These are phyloP conservation scores for Ascochyta pisi DNA, from an alignment of 2,329 filamentous ascomycete genomes.

Conservation along the genomic window DNA sequence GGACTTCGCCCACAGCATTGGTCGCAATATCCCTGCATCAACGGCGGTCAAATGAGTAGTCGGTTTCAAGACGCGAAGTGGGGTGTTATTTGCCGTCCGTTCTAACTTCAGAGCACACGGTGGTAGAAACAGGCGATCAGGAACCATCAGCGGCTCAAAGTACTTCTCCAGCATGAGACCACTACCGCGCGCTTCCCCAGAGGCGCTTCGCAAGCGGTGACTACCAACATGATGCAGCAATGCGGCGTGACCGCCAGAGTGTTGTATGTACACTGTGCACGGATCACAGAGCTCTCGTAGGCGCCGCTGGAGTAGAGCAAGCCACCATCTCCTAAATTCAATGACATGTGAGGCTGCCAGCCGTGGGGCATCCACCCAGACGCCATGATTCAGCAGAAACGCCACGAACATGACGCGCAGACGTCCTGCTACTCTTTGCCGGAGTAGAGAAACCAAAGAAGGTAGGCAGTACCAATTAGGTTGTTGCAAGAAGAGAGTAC, in stretches of 20 bases:
- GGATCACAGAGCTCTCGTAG: neutral
- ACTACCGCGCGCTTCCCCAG: no score
- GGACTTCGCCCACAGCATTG: neutral
- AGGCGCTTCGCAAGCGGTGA: no score
- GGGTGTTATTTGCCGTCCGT: no score
- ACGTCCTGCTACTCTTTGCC: neutral
- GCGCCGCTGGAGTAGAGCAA: neutral
- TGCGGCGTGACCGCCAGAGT: neutral
- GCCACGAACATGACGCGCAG: constrained; percentile 4
- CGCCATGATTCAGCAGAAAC: constrained; percentile 8
- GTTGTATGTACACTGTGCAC: no score
- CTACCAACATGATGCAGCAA: neutral
- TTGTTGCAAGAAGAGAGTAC: neutral
- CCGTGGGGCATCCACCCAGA: neutral
- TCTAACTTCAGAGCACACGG: no score
- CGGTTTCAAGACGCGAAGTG: neutral
- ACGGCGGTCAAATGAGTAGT: neutral
- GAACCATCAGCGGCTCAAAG: no score
- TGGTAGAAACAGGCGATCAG: no score
- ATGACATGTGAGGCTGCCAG: neutral
- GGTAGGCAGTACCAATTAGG: neutral
- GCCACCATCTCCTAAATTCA: neutral
- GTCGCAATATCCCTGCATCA: neutral
- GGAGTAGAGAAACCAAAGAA: neutral
- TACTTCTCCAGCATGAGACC: no score